Evolutionary conservation across 805 yeast genomes (phyloP), one percentile per base, ranked within the genome.

Genomic region (Candida succiphila): DNA sequence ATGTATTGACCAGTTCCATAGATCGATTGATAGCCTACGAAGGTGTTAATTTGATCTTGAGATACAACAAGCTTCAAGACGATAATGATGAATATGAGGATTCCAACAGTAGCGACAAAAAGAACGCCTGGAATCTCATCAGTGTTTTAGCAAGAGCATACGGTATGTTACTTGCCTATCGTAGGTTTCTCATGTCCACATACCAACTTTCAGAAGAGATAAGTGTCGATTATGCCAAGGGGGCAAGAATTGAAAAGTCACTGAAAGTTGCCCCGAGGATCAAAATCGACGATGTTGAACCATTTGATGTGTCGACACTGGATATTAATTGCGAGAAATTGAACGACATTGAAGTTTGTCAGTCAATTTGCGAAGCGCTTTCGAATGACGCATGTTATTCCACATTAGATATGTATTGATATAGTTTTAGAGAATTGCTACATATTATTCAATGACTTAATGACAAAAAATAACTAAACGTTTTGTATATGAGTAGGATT

Each of bases 21-120:
- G 75, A 75, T 35, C 49, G 60, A 29, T 37, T 63, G 1, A 43
- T 72, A 2, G 45, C 65, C 1, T 51, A 58, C 4, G 65, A 65
- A 27, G 75, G 72, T 3, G 42, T 58, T 16, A 60, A 61, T 18
- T 38, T 70, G 10, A 51, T 54, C 13, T 44, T 37, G 33, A 35
- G 34, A 28, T 37, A 34, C 21, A 41, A 30, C 36, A 51, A 35
- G 33, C 38, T 31, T 33, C 36, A n/a, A 27, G 29, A 29, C 8
- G 13, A 22, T n/a, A 22, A 20, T 16, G n/a, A n/a, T n/a, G n/a
- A n/a, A n/a, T n/a, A n/a, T n/a, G n/a, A n/a, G n/a, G n/a, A n/a
- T n/a, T n/a, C n/a, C n/a, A n/a, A n/a, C 29, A 24, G 9, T 26
- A 26, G 17, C 7, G 16, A 26, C 29, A 8, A 8, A 26, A 19